A percentile compares a stretch with the other conserved stretches of the same genome.
These are phyloP conservation scores for Trichocladium antarcticum DNA, from an alignment of 495 filamentous ascomycete species.

Conservation along the genomic window DNA sequence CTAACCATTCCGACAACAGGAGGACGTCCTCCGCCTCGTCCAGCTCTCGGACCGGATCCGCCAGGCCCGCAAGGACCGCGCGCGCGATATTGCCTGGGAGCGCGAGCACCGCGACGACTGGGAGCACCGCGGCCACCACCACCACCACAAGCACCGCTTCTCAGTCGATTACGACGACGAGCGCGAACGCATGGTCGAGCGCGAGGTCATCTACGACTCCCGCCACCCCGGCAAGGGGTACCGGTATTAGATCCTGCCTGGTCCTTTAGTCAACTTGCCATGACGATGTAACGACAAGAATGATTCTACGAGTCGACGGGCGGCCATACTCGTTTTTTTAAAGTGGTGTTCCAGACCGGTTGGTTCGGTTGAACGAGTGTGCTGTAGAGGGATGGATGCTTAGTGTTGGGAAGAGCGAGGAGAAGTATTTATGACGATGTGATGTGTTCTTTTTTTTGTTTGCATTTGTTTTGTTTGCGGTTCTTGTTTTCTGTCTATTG, in stretches of 20 bases:
- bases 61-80: conserved; percentile 58
- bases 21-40: conserved; percentile 77
- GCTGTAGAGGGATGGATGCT: neutral
- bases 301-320: neutral
- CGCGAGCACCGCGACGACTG: conserved; percentile 52
- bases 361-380: neutral
- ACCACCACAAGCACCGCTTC: conserved; percentile 24
- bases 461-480: neutral
- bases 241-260: neutral
- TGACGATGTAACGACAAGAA: neutral
- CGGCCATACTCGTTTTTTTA: conserved; percentile 2
- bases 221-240: conserved; percentile 22
- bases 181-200: conserved; percentile 46
- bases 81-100: conserved; percentile 74
- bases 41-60: conserved; percentile 75
- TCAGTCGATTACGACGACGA: conserved; percentile 42
- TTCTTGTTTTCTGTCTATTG: neutral
- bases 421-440: neutral
- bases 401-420: neutral
- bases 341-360: conserved; percentile 1
- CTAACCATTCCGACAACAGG: conserved; percentile 42
- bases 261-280: no score
- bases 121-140: conserved; percentile 44
- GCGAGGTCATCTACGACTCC: conserved; percentile 45
- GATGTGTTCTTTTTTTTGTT: conserved; percentile 7